Percentiles rank a stretch among this genome's conserved stretches.
These are phyloP conservation scores for Coniochaeta prunicola DNA, from an alignment of 2,329 filamentous ascomycete species.

Conservation along the genomic window DNA sequence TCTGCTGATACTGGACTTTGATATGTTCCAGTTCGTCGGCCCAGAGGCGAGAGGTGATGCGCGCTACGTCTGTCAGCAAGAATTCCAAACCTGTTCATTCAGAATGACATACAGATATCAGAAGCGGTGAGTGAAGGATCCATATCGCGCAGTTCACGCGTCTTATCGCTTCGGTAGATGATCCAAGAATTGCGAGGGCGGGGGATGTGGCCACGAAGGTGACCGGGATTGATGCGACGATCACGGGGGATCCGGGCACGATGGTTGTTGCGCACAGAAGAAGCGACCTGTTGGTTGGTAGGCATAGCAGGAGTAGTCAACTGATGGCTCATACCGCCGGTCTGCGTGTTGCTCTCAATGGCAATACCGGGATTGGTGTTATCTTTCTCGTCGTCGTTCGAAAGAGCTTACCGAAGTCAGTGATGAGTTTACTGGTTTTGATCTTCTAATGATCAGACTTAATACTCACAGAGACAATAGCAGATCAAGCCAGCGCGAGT, in stretches of 20 bases:
- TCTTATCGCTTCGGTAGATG: conserved; percentile 22
- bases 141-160: conserved; percentile 13
- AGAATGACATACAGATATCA: conserved; percentile 20
- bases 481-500: background rate
- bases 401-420: background rate
- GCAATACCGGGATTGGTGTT: background rate
- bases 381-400: background rate
- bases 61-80: background rate
- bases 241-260: background rate
- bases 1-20: background rate
- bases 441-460: too few relatives aligned
- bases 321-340: background rate
- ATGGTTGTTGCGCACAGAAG: background rate
- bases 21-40: background rate
- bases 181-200: conserved; percentile 25
- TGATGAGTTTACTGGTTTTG: background rate
- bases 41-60: conserved; percentile 8
- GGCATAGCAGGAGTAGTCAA: background rate
- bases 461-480: background rate
- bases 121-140: conserved; percentile 16
- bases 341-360: background rate
- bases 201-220: conserved; percentile 12
- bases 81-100: background rate
- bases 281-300: background rate
- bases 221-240: background rate